A percentile compares a stretch with the other conserved stretches of the same genome.
These are phyloP conservation scores for Massariosphaeria phaeospora DNA, from an alignment of 495 filamentous ascomycete species.

Conservation along the genomic window DNA sequence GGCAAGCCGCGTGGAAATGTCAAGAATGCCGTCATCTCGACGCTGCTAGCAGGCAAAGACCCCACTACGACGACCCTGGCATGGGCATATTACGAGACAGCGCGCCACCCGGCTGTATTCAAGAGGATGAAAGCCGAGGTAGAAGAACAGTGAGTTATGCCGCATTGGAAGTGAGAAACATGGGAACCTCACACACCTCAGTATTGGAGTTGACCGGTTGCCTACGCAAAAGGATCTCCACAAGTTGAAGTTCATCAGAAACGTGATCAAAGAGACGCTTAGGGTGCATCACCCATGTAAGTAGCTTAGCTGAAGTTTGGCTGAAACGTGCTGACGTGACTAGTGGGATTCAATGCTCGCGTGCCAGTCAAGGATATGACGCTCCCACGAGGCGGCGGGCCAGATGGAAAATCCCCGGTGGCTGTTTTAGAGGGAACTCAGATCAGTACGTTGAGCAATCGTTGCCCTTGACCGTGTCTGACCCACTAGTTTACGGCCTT, in stretches of 20 bases:
- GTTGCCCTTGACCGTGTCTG: background rate
- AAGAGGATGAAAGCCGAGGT: constrained; percentile 3
- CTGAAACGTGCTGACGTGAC: background rate
- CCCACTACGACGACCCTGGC: background rate
- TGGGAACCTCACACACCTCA: background rate
- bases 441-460: constrained; percentile 23
- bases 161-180: background rate
- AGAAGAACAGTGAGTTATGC: constrained; percentile 5
- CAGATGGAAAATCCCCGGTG: constrained; percentile 45
- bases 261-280: constrained; percentile 1
- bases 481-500: constrained; percentile 34
- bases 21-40: constrained; percentile 2
- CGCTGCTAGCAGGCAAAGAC: background rate
- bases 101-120: background rate
- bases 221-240: background rate
- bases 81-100: background rate
- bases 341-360: constrained; percentile 37
- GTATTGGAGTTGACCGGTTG: background rate
- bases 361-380: constrained; percentile 41
- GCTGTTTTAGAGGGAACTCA: constrained; percentile 42
- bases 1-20: background rate
- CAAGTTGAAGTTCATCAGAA: background rate
- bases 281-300: background rate
- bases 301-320: background rate
- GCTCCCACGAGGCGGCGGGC: constrained; percentile 50